These are phyloP conservation scores for Alternaria dauci DNA, from an alignment of 2,329 filamentous ascomycete species.

Conservation along the genomic window DNA sequence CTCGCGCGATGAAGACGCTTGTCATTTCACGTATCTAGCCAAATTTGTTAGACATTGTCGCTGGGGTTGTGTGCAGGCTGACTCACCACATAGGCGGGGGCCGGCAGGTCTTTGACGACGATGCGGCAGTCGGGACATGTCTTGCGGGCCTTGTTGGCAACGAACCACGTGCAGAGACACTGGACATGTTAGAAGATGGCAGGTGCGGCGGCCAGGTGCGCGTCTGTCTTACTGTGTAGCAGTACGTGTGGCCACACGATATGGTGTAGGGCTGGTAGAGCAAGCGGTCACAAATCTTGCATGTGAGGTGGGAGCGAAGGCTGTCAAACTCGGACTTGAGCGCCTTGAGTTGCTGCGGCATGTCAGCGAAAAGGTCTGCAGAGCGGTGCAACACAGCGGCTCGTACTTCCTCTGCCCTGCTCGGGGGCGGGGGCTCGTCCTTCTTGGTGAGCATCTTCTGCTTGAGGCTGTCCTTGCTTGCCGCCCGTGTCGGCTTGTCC, in stretches of 20 bases:
- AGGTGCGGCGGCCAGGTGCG: conserved; percentile 16
- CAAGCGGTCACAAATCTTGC: conserved; percentile 73
- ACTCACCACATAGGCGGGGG: conserved; percentile 70
- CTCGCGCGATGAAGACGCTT: conserved; percentile 66
- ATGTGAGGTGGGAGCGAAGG: conserved; percentile 68
- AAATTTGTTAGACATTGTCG: conserved; percentile 4
- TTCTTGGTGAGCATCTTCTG: conserved; percentile 47
- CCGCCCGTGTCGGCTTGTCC: conserved; percentile 40
- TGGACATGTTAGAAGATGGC: conserved; percentile 45
- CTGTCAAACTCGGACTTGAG: conserved; percentile 64
- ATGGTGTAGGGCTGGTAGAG: conserved; percentile 75
- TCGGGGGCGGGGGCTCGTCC: conserved; percentile 44
- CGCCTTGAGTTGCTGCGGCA: conserved; percentile 49
- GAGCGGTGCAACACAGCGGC: not conserved
- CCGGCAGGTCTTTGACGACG: conserved; percentile 65
- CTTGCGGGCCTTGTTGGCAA: conserved; percentile 63
- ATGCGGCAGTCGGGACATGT: conserved; percentile 74
- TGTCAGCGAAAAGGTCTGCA: conserved; percentile 28
- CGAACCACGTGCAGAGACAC: conserved; percentile 67
- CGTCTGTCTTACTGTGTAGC: conserved; percentile 67
- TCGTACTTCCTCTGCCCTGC: conserved; percentile 49
- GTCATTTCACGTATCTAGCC: conserved; percentile 69
- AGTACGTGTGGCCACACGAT: conserved; percentile 75
- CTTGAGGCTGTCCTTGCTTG: conserved; percentile 52
- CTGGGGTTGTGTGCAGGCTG: conserved; percentile 21